A percentile compares a stretch with the other conserved stretches of the same genome.
phyloP scores from a whole-genome alignment of 805 yeast species.

The Hanseniaspora jakobsenii region DNA sequence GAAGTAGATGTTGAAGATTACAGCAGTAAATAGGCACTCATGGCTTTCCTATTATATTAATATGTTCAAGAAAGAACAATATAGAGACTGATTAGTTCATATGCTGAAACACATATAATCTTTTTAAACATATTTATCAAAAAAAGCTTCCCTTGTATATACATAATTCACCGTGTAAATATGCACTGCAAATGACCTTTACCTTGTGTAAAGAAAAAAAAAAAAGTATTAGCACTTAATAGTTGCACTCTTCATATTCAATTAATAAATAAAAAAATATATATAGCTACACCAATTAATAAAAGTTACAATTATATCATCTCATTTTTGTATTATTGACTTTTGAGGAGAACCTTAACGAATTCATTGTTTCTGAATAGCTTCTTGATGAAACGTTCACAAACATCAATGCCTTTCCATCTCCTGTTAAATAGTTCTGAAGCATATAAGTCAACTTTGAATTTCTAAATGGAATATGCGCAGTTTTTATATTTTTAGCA shows the following conservation, averaged over 20 bases:
- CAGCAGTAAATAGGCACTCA: not conserved
- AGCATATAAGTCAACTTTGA: constrained; percentile 80
- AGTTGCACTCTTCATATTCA: not conserved
- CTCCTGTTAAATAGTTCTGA: constrained; percentile 73
- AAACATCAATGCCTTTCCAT: constrained; percentile 85
- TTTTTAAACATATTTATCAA: not conserved
- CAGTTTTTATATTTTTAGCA: constrained; percentile 38
- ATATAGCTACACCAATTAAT: no score
- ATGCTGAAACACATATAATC: not conserved
- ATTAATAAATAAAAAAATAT: constrained; percentile 1
- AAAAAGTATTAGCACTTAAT: no score
- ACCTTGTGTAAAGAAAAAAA: no score
- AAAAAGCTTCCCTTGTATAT: no score
- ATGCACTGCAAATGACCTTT: no score
- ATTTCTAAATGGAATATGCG: constrained; percentile 85
- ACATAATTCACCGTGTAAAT: no score
- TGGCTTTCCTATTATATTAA: not conserved
- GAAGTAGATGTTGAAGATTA: constrained; percentile 19
- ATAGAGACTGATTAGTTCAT: not conserved
- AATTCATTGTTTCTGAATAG: constrained; percentile 66
- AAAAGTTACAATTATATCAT: constrained; percentile 9
- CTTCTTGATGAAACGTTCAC: constrained; percentile 56
- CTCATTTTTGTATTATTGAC: constrained; percentile 46
- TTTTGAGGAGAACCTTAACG: constrained; percentile 79
- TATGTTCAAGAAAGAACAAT: not conserved